phyloP scores from a whole-genome alignment of 257 asterid species.

The Plantago ovata region DNA sequence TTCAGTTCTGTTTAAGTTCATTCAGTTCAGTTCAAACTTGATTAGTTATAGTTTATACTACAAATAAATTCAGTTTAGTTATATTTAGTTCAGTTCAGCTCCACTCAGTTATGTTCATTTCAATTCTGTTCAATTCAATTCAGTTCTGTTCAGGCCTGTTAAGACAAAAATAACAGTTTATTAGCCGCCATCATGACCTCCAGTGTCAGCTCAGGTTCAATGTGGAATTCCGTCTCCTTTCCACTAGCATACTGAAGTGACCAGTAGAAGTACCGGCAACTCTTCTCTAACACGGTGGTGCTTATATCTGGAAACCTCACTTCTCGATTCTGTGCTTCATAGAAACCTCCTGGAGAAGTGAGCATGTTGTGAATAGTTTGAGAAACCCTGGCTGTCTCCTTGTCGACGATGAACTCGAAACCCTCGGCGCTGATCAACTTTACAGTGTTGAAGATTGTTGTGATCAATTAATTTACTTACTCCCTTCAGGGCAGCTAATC shows the following conservation, averaged over 20 bases:
- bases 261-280: constrained; percentile 96
- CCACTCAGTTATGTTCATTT: no score
- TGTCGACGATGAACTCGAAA: constrained; percentile 79
- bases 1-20: no score
- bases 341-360: constrained; percentile 94
- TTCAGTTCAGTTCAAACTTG: no score
- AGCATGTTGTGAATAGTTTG: constrained; percentile 99
- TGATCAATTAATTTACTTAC: no score
- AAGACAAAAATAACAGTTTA: no score
- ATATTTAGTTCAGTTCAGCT: no score
- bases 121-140: constrained; percentile 12
- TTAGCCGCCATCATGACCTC: constrained; percentile 28
- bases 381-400: constrained; percentile 95
- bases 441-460: no score
- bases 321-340: constrained; percentile 77
- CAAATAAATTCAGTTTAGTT: no score
- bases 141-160: no score
- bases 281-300: constrained; percentile 84
- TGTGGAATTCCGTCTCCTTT: constrained; percentile 26
- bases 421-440: constrained; percentile 96
- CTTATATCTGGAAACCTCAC: constrained; percentile 93
- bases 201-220: constrained; percentile 26
- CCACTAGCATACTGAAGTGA: constrained; percentile 98
- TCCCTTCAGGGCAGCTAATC: no score
- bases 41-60: no score